Percentiles rank a stretch among this genome's conserved stretches.
Evolutionary conservation across 495 filamentous ascomycete species (phyloP).

Genomic region (Xylaria scruposa): DNA sequence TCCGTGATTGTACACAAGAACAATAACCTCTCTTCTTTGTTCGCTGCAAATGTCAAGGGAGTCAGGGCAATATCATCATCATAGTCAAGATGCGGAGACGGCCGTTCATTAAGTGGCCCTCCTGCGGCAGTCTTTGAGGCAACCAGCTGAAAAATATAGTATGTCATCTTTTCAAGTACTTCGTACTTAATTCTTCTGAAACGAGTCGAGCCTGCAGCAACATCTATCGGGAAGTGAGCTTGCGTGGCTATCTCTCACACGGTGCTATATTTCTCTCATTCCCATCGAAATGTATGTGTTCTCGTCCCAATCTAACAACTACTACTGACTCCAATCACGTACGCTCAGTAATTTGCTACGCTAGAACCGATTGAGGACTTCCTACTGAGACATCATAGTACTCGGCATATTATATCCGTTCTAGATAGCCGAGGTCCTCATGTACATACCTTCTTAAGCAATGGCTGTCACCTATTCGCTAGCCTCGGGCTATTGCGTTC

Average conservation of each 20-base stretch:
- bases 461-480: neutral
- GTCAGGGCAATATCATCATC: neutral
- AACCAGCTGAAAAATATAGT: neutral
- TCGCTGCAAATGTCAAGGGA: slow-evolving; percentile 8
- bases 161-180: slow-evolving; percentile 6
- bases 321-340: neutral
- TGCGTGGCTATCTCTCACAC: neutral
- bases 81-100: neutral
- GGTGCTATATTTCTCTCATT: neutral
- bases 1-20: slow-evolving; percentile 1
- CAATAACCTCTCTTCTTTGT: slow-evolving; percentile 1
- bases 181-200: neutral
- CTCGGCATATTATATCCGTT: slow-evolving; percentile 20
- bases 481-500: neutral
- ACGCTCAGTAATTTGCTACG: neutral
- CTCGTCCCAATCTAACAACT: neutral
- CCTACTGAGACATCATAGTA: slow-evolving; percentile 1
- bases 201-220: slow-evolving; percentile 1
- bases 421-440: slow-evolving; percentile 14
- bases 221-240: neutral
- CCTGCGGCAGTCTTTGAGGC: neutral
- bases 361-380: neutral
- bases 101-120: neutral
- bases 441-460: slow-evolving; percentile 6
- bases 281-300: neutral